These are phyloP conservation scores for Yamadazyma tumulicola DNA, from an alignment of 805 yeast genomes.

Conservation along the genomic window DNA sequence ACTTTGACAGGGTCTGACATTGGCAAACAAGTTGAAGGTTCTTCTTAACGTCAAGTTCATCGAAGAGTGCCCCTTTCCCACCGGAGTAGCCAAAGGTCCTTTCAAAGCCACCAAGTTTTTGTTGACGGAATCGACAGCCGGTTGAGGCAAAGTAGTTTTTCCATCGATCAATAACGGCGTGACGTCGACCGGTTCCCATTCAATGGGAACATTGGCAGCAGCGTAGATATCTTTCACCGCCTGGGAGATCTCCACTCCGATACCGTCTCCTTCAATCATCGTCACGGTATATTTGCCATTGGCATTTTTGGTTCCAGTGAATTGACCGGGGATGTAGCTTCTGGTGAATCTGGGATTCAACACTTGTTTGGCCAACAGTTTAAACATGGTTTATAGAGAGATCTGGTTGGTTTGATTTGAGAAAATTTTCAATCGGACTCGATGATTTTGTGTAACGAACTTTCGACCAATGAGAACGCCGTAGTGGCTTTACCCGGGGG, in stretches of 20 bases:
- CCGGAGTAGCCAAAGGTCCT: slow-evolving; percentile 98
- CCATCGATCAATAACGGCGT: slow-evolving; percentile 91
- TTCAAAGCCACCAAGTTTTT: slow-evolving; percentile 91
- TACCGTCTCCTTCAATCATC: slow-evolving; percentile 95
- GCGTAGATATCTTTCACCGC: slow-evolving; percentile 90
- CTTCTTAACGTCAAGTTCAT: slow-evolving; percentile 96
- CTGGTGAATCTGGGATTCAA: slow-evolving; percentile 33
- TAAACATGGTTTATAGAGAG: slow-evolving; percentile 22
- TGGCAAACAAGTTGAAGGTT: slow-evolving; percentile 93
- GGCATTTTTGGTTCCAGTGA: slow-evolving; percentile 59
- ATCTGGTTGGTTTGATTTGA: background rate
- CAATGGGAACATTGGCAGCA: slow-evolving; percentile 94
- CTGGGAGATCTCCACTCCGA: slow-evolving; percentile 90
- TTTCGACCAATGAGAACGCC: slow-evolving; percentile 7
- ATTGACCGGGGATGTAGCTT: slow-evolving; percentile 59
- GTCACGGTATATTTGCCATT: slow-evolving; percentile 92
- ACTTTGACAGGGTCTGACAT: slow-evolving; percentile 95
- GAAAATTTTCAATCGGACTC: slow-evolving; percentile 8
- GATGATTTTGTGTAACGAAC: background rate
- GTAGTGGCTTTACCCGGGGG: too few relatives aligned
- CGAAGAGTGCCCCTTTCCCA: slow-evolving; percentile 97
- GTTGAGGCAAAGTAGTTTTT: slow-evolving; percentile 85
- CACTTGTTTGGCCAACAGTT: slow-evolving; percentile 27
- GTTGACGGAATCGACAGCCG: slow-evolving; percentile 90
- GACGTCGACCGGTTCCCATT: slow-evolving; percentile 96